Evolutionary conservation across 768 basidiomycete genomes (phyloP).

Genomic region (Phylloporus rhodoxanthus): DNA sequence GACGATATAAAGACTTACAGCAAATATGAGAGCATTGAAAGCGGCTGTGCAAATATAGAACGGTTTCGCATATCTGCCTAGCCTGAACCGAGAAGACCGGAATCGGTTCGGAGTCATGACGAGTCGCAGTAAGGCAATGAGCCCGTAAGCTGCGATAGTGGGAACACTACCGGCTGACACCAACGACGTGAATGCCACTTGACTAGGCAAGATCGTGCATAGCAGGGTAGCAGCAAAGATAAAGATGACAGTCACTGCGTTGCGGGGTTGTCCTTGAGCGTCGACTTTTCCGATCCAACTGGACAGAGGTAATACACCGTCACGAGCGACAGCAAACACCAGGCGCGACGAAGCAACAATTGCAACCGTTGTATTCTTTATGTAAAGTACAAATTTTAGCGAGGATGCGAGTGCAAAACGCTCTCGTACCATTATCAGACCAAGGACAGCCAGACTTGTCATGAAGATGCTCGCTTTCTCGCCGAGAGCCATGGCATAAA

Average conservation of each 20-base stretch:
- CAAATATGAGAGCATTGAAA: conserved; percentile 72
- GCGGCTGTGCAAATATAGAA: conserved; percentile 64
- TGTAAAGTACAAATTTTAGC: not conserved
- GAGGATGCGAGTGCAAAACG: not conserved
- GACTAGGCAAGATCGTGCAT: conserved; percentile 85
- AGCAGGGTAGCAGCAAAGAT: conserved; percentile 67
- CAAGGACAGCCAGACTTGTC: conserved; percentile 77
- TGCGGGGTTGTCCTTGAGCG: conserved; percentile 62
- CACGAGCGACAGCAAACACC: conserved; percentile 90
- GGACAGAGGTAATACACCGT: conserved; percentile 83
- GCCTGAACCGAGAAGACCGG: conserved; percentile 62
- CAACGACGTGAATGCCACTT: conserved; percentile 88
- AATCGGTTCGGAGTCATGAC: conserved; percentile 76
- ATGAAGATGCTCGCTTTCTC: conserved; percentile 77
- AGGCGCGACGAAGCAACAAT: conserved; percentile 86
- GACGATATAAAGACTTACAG: conserved; percentile 41
- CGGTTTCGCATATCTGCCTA: conserved; percentile 59
- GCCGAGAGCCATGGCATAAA: conserved; percentile 81
- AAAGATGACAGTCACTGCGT: conserved; percentile 85
- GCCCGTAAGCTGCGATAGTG: conserved; percentile 81
- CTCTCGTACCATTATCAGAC: conserved; percentile 69
- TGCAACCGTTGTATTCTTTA: conserved; percentile 80
- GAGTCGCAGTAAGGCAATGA: conserved; percentile 72
- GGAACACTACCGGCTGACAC: conserved; percentile 83
- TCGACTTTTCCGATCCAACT: conserved; percentile 78